phyloP scores from a whole-genome alignment of 2,329 filamentous ascomycete genomes.

The Paraphaeosphaeria minitans region DNA sequence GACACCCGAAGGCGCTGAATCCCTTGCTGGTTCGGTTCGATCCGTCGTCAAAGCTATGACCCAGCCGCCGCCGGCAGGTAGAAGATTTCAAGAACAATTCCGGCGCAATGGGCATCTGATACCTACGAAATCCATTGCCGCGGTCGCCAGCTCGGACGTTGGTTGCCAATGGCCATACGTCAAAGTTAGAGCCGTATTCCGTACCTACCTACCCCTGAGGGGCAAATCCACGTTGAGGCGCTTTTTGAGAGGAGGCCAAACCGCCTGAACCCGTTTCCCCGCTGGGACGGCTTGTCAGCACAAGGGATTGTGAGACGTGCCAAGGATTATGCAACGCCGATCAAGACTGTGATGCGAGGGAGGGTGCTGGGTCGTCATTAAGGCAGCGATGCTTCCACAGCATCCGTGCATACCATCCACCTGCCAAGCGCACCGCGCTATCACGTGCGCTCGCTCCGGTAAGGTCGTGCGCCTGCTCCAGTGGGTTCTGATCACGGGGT shows the following conservation, averaged over 20 bases:
- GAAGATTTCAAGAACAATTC: slow-evolving; percentile 24
- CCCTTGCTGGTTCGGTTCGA: slow-evolving; percentile 24
- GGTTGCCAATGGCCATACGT: slow-evolving; percentile 18
- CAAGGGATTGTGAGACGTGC: slow-evolving; percentile 17
- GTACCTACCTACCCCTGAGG: slow-evolving; percentile 37
- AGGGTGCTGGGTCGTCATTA: neutral
- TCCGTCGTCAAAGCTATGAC: slow-evolving; percentile 33
- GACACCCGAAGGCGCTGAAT: neutral
- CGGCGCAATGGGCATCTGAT: slow-evolving; percentile 36
- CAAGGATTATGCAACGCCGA: slow-evolving; percentile 21
- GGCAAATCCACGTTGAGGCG: slow-evolving; percentile 22
- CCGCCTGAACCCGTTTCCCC: slow-evolving; percentile 27
- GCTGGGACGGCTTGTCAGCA: slow-evolving; percentile 17
- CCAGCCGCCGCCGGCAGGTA: slow-evolving; percentile 21
- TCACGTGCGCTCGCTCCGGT: neutral
- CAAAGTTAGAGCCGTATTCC: slow-evolving; percentile 25
- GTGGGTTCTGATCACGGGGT: neutral
- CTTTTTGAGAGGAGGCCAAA: slow-evolving; percentile 23
- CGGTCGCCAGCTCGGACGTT: neutral
- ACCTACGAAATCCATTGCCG: slow-evolving; percentile 21
- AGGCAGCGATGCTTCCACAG: slow-evolving; percentile 1
- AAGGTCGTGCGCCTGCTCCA: neutral
- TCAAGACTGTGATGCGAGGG: slow-evolving; percentile 14
- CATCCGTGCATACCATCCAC: neutral
- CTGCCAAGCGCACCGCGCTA: neutral